phyloP scores from a whole-genome alignment of 306 rosid species.

The Ammopiptanthus mongolicus region DNA sequence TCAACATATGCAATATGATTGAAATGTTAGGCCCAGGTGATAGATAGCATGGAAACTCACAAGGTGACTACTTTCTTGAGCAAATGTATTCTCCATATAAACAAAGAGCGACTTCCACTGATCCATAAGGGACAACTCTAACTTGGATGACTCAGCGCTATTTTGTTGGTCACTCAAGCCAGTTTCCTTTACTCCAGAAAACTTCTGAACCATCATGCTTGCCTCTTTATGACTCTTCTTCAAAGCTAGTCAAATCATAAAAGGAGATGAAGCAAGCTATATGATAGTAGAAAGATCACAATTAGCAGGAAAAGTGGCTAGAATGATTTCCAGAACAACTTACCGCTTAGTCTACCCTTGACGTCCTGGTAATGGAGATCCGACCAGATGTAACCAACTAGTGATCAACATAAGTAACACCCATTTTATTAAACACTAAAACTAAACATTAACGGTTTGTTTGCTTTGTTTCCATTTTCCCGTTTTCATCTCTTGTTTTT shows the following conservation, averaged over 20 bases:
- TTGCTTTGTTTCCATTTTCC: too few species aligned
- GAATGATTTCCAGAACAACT: conserved; percentile 8
- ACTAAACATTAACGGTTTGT: background rate
- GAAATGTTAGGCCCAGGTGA: background rate
- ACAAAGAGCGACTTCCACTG: conserved; percentile 86
- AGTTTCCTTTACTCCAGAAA: conserved; percentile 45
- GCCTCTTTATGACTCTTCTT: conserved; percentile 87
- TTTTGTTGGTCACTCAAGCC: conserved; percentile 28
- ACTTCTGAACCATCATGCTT: conserved; percentile 47
- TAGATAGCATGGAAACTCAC: conserved; percentile 50
- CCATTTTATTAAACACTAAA: conserved; percentile 9
- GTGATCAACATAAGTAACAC: conserved; percentile 16
- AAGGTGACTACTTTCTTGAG: conserved; percentile 58
- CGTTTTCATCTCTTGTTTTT: too few species aligned
- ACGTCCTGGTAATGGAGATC: conserved; percentile 92
- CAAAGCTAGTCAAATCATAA: conserved; percentile 38
- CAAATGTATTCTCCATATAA: conserved; percentile 60
- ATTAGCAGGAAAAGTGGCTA: background rate
- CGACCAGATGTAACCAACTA: conserved; percentile 82
- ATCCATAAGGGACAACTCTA: conserved; percentile 57
- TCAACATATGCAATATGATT: background rate
- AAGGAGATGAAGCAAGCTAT: background rate
- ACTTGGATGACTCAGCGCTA: conserved; percentile 30
- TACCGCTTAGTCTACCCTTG: conserved; percentile 78
- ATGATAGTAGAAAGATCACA: background rate